Percentiles rank a stretch among this genome's conserved stretches.
These are phyloP conservation scores for Metschnikowia kunwiensis DNA, from an alignment of 805 yeast genomes.

Conservation along the genomic window DNA sequence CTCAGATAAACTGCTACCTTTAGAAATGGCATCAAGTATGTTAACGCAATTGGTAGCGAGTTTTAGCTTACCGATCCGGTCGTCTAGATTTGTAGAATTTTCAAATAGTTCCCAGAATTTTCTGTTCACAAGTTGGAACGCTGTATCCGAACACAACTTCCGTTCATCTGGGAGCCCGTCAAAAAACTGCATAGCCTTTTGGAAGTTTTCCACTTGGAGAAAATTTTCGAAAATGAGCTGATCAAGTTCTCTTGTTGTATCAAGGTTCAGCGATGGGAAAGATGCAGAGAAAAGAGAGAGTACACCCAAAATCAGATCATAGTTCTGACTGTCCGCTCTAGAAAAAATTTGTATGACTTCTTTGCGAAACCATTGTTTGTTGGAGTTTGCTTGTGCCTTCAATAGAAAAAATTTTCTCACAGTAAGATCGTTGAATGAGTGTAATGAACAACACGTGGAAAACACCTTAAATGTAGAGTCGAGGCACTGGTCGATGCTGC, in stretches of 20 bases:
- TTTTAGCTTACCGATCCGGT: conserved; percentile 28
- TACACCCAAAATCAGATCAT: conserved; percentile 20
- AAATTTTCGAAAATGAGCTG: conserved; percentile 29
- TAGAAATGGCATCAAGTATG: conserved; percentile 22
- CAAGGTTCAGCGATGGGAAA: conserved; percentile 19
- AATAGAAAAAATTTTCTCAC: conserved; percentile 28
- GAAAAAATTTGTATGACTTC: conserved; percentile 28
- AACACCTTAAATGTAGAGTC: conserved; percentile 11
- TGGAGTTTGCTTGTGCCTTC: conserved; percentile 17
- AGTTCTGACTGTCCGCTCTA: conserved; percentile 24
- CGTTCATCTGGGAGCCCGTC: conserved; percentile 13
- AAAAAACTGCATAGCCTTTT: conserved; percentile 19
- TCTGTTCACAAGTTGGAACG: conserved; percentile 14
- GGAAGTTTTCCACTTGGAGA: conserved; percentile 27
- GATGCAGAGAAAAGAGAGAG: conserved; percentile 21
- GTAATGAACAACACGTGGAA: conserved; percentile 31
- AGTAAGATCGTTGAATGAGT: conserved; percentile 34
- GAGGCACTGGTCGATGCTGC: conserved; percentile 1
- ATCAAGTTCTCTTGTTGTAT: conserved; percentile 16
- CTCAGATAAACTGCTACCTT: background rate
- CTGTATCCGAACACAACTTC: conserved; percentile 13
- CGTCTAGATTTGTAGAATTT: conserved; percentile 31
- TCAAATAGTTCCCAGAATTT: conserved; percentile 37
- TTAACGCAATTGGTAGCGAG: conserved; percentile 26
- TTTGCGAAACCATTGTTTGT: conserved; percentile 17